Evolutionary conservation across 2,329 filamentous ascomycete species (phyloP), one percentile per base, ranked within the genome.

Genomic region (Paraconiothyrium sp.): DNA sequence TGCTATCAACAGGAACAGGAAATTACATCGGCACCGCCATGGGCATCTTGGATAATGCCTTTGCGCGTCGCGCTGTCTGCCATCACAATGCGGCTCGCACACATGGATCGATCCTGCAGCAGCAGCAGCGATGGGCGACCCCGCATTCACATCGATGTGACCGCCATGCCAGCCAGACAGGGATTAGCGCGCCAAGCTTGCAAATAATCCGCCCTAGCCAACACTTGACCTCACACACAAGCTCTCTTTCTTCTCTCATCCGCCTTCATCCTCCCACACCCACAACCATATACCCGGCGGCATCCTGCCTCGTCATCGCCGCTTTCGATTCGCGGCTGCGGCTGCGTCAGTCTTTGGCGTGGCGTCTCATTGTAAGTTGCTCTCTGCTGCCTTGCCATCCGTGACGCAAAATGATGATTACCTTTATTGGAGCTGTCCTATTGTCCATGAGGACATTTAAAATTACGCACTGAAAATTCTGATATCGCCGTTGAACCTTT

Each of bases 381-480:
- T 32, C 22, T 48, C 47, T 35, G 16, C 56, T 49, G 43, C 64
- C 57, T 52, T 46, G 50, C 58, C 46, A n/a, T 20, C 27, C 49
- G 55, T 43, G 54, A 57, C 60, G 50, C 61, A 67, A 72, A 61
- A 81, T 87, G 87, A 89, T 89, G 87, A 89, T 76, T 73, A 71
- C 72, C 76, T 75, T 75, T 90, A 92, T 92, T 92, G 90, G 90
- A 92, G 90, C 90, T 92, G 89, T 92, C 90, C 88, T 86, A 86
- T 83, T 78, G 77, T 76, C 78, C 72, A 69, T 77, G 72, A 78
- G 73, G 89, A 91, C 82, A 85, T 82, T 67, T 68, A 69, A 73
- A 72, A 76, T 71, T 76, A 75, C 69, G 73, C 76, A 77, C 75
- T 76, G 72, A 85, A 80, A 75, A 78, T 76, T 74, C 71, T 78